Evolutionary conservation across 148 eudicot species (phyloP).

Genomic region (Rhododendron henanense): DNA sequence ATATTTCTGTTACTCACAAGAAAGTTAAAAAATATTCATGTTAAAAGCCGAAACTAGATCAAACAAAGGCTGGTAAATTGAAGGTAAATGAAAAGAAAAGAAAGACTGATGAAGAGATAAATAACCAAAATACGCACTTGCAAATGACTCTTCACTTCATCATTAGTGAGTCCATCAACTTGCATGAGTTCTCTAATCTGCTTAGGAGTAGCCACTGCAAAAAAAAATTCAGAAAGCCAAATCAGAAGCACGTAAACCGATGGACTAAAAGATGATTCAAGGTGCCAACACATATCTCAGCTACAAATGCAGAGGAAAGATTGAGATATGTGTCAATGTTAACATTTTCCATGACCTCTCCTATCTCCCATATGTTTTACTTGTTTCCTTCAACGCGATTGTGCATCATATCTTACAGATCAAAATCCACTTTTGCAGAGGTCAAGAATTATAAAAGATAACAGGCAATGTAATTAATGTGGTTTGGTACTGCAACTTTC

Average conservation of each 20-base stretch:
- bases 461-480: neutral
- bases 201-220: conserved; percentile 89
- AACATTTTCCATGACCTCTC: neutral
- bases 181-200: conserved; percentile 87
- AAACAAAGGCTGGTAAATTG: neutral
- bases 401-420: neutral
- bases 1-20: conserved; percentile 50
- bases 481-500: neutral
- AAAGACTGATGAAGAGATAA: neutral
- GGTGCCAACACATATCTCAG: neutral
- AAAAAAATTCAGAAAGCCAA: neutral
- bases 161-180: conserved; percentile 88
- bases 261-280: neutral
- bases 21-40: neutral
- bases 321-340: neutral
- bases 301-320: conserved; percentile 1
- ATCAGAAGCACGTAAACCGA: neutral
- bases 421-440: neutral
- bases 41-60: neutral
- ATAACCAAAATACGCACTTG: conserved; percentile 43
- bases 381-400: neutral
- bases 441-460: neutral
- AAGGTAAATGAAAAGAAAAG: neutral
- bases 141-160: conserved; percentile 90
- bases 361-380: neutral